Evolutionary conservation across 176 grass and related monocot species (phyloP).

Genomic region (Thalia dealbata): DNA sequence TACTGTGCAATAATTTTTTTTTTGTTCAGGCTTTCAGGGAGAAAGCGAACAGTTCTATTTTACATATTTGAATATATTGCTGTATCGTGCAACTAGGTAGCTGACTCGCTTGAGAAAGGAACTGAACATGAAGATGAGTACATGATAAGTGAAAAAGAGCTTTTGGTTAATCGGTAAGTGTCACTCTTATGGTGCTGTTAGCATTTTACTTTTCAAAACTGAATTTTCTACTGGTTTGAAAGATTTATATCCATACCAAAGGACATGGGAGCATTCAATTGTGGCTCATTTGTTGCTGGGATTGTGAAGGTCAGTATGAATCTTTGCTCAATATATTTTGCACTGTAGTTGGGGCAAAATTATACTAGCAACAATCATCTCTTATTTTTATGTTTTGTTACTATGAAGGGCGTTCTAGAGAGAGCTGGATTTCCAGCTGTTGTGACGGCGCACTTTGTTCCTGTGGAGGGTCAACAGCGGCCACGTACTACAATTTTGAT

Average conservation of each 20-base stretch:
- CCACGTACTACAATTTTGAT: slow-evolving; percentile 93
- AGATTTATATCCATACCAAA: slow-evolving; percentile 97
- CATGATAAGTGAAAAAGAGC: slow-evolving; percentile 99
- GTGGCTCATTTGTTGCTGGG: slow-evolving; percentile 92
- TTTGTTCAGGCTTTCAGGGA: no score
- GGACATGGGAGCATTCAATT: slow-evolving; percentile 98
- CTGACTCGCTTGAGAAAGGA: slow-evolving; percentile 99
- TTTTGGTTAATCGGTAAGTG: slow-evolving; percentile 83
- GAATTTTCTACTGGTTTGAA: slow-evolving; percentile 6
- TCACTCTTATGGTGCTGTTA: neutral
- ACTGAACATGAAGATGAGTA: slow-evolving; percentile 98
- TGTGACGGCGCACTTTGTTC: slow-evolving; percentile 89
- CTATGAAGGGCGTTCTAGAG: slow-evolving; percentile 70
- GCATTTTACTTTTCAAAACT: neutral
- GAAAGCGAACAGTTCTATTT: neutral
- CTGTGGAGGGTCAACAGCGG: slow-evolving; percentile 84
- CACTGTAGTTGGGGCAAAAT: no score
- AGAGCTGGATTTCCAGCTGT: slow-evolving; percentile 80
- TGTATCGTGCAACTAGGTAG: slow-evolving; percentile 35
- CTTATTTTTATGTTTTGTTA: neutral
- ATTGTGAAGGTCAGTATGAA: slow-evolving; percentile 53
- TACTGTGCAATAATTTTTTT: no score
- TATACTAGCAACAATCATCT: neutral
- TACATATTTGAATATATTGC: neutral
- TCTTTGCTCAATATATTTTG: neutral